Base-by-base conservation (phyloP, 345 rosid species). In the Sonneratia alba region DNA sequence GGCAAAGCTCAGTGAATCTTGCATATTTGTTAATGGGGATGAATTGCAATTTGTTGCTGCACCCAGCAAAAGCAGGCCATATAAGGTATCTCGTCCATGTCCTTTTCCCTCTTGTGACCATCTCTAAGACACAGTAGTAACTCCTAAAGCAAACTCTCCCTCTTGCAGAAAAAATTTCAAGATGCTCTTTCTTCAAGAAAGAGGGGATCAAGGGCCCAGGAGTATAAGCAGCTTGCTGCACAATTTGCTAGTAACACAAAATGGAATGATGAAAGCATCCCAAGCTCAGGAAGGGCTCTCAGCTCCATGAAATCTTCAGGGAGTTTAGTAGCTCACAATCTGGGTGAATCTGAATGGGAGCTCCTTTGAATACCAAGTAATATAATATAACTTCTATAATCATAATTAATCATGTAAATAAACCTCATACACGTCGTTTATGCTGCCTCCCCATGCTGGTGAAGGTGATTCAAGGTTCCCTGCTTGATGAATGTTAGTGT, bases 281-380 rank as follows among this genome's bases (percentile, higher is more conserved):
- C 38, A 34, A 71, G 75, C 75, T 74, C 37, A 67, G 73, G 22
- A 78, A 77, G 78, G 77, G 75, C 57, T 71, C 74, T 38, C 72
- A 61, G 51, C 15, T 47, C 51, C 12, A 47, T 13, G 51, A 13
- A 47, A 47, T 47, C 51, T 47, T 47, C 51, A 47, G 51, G 51
- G 1, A 47, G 51, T 47, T 47, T 13, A 47, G 6, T 47, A 47
- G 51, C 51, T 47, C 51, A 47, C 51, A 13, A 13, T 9, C 51
- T 53, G 24, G 71, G 76, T 63, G 95, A 92, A 75, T 81, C 86
- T 12, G 98, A 88, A 68, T 90, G 98, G 98, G 96, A 92, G 89
- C 85, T 92, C 73, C 85, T 92, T 9, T 84, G 79, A 80, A 45
- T 45, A 14, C 51, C 27, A 13, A 43, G 14, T 22, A 14, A 67